Evolutionary conservation across 2,329 filamentous ascomycete genomes (phyloP), one percentile per base, ranked within the genome.

Genomic region (Colletotrichum sp.): DNA sequence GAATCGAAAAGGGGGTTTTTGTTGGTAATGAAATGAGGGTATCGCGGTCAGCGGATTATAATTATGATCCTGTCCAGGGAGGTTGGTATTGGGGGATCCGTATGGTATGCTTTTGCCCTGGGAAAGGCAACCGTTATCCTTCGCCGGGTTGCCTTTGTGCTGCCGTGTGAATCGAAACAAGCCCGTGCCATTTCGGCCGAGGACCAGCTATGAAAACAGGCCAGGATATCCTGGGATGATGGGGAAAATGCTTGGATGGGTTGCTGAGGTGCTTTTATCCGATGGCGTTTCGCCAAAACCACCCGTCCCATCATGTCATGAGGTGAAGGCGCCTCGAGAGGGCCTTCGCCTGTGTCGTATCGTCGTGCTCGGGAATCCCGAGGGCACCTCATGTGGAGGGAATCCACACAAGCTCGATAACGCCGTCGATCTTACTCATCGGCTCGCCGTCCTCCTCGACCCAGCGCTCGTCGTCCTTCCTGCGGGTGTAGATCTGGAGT

Each of bases 341-440:
- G 16, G 6, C 27, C 27, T 64, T 55, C 48, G 58, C 64, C 48
- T 60, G 43, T 76, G 48, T 75, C 74, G 43, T 76, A 32, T 76
- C 74, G 58, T 76, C 64, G 32, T 76, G 70, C 65, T 74, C 70
- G 58, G 64, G 27, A 48, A 8, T 28, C 28, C 66, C 71, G 58
- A 64, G 73, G 22, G 30, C 56, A n/a, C 70, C 61, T 76, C 70
- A 76, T 73, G 70, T 60, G 12, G 79, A 78, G 16, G 89, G 86
- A 55, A 91, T 84, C 90, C 90, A 92, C 68, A 91, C 86, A 73
- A 92, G 83, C 83, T 92, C 90, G 60, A 92, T 85, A 36, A 91
- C 80, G 5, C 90, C 90, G 79, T 92, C 90, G 22, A 87, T 84
- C 67, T 87, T 85, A 77, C 86, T 89, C 89, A 91, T 90, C 1